Base-by-base conservation (phyloP, 352 stramenopile genomes). In the Globisporangium paddicum region DNA sequence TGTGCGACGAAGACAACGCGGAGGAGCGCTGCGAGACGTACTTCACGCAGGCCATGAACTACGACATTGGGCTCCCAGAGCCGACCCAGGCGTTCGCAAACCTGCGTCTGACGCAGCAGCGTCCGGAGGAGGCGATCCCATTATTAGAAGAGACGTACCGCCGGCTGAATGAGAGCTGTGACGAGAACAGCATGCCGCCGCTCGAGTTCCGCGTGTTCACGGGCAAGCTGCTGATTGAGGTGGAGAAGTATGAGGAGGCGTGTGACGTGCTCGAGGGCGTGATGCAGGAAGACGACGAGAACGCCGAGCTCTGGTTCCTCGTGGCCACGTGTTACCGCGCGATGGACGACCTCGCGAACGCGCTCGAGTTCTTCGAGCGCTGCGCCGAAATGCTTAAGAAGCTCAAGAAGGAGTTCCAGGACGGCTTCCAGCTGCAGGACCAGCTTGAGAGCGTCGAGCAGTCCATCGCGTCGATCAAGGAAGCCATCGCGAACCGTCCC, bases 61-160 rank as follows among this genome's bases (percentile, higher is more conserved):
- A 93, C 63, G 89, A 98, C 63, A 73, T 96, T n/a, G 82, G 79
- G 1, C 66, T 93, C 48, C 90, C 94, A 1, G 95, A 99, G 75
- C 91, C 94, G 37, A 89, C 93, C 26, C 96, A 98, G 81, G 95
- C 95, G 45, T 84, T 98, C 65, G 93, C 95, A 19, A 98, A 97
- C 73, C 71, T 98, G 34, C 85, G 94, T 6, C 77, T 99, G 14
- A 97, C 90, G 53, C 96, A 99, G 80, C 75, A 91, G 63, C 86
- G 90, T 67, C 90, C 87, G 56, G 72, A 92, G 19, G 96, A 98
- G 35, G 95, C 95, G 41, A 68, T 92, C 30, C 63, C 69, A n/a
- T 89, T 91, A 58, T 84, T 98, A 53, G 72, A 98, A 47, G 86
- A 97, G 71, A 96, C 91, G 14, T 97, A 94, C 67, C 82, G 87